phyloP scores from a whole-genome alignment of 768 basidiomycete genomes.

The Phlebiopsis flavidoalba region DNA sequence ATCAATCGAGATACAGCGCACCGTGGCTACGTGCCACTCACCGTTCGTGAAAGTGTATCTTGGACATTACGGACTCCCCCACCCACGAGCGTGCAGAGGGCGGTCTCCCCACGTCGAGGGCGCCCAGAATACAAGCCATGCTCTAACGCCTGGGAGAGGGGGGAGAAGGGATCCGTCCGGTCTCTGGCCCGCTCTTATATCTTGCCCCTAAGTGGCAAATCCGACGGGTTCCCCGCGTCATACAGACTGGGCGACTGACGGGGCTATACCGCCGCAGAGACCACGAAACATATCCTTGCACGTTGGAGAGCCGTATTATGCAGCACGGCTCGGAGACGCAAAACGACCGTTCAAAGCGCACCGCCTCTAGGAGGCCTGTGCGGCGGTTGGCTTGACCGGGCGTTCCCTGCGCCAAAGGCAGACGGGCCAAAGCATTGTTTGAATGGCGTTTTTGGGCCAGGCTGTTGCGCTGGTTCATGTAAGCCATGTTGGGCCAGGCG shows the following conservation, averaged over 20 bases:
- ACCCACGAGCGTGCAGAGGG: slow-evolving; percentile 47
- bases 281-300: neutral
- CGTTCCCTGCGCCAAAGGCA: neutral
- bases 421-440: too few relatives aligned
- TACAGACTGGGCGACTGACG: neutral
- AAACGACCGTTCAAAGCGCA: slow-evolving; percentile 9
- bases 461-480: neutral
- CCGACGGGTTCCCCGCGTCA: slow-evolving; percentile 4
- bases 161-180: slow-evolving; percentile 2
- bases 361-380: neutral
- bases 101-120: slow-evolving; percentile 42
- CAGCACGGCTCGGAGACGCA: slow-evolving; percentile 8
- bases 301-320: neutral
- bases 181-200: slow-evolving; percentile 1
- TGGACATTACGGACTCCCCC: slow-evolving; percentile 40
- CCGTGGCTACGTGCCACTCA: slow-evolving; percentile 18
- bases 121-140: slow-evolving; percentile 40
- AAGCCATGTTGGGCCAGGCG: neutral
- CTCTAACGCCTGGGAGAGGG: slow-evolving; percentile 22
- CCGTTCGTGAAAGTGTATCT: slow-evolving; percentile 26
- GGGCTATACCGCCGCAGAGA: slow-evolving; percentile 6
- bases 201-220: neutral
- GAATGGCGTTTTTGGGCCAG: neutral
- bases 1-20: neutral
- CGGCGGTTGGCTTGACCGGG: neutral